Evolutionary conservation across 768 basidiomycete species (phyloP).

Genomic region (Podaxis sp.): DNA sequence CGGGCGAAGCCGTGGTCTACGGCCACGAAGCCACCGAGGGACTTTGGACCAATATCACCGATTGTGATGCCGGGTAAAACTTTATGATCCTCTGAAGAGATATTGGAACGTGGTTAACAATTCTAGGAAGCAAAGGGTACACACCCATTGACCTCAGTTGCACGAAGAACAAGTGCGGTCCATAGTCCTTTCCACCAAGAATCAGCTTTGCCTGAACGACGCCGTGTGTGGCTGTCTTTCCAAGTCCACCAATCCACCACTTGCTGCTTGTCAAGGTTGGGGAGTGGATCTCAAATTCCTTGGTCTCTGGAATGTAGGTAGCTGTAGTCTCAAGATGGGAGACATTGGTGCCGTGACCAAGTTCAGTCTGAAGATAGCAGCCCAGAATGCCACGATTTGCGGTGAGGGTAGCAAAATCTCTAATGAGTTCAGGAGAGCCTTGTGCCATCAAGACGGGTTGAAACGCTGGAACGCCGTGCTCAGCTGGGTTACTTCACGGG

Average conservation of each 20-base stretch:
- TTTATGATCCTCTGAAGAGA: conserved; percentile 51
- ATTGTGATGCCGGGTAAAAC: conserved; percentile 58
- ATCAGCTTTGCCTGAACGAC: conserved; percentile 75
- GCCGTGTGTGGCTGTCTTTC: conserved; percentile 72
- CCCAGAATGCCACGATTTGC: conserved; percentile 60
- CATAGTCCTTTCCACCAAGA: conserved; percentile 55
- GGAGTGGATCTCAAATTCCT: conserved; percentile 74
- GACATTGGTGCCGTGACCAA: conserved; percentile 78
- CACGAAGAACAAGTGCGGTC: conserved; percentile 75
- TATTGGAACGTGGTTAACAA: neutral
- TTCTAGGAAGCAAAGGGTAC: conserved; percentile 5
- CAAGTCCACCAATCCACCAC: conserved; percentile 81
- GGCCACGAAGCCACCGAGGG: conserved; percentile 42
- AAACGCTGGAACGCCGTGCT: conserved; percentile 41
- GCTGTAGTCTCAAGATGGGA: conserved; percentile 70
- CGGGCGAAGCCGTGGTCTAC: conserved; percentile 70
- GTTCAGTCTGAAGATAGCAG: conserved; percentile 76
- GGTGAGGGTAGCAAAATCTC: conserved; percentile 50
- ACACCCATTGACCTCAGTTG: conserved; percentile 63
- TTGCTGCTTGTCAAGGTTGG: conserved; percentile 74
- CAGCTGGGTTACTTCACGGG: conserved; percentile 15
- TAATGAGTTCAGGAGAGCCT: conserved; percentile 50
- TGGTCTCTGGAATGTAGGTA: conserved; percentile 62
- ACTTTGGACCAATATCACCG: conserved; percentile 75
- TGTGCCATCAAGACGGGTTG: conserved; percentile 66